Evolutionary conservation across 73 alveolate genomes (phyloP), one percentile per base, ranked within the genome.

Genomic region (Stentor coeruleus): DNA sequence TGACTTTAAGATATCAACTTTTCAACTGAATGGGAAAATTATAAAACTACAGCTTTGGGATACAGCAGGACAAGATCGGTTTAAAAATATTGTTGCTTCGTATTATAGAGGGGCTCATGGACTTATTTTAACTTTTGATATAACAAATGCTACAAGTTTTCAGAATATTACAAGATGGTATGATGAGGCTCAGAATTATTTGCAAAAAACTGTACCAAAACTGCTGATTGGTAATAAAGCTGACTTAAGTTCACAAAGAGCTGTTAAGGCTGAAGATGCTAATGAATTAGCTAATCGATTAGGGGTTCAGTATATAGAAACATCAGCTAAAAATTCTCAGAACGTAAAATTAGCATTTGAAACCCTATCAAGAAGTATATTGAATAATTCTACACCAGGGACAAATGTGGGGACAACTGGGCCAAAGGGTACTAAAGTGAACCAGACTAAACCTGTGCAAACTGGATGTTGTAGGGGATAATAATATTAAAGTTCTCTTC

Each of bases 11-110:
- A n/a, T n/a, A n/a, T n/a, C n/a, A 85, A 81, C 92, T 36, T 83
- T 96, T 26, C 92, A 95, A 83, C 84, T 96, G 55, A 89, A 90
- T 33, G 86, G 82, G 35, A 74, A 86, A 38, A 41, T 83, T 33
- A 88, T 91, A 35, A 96, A 93, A 84, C 84, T 96, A 42, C 79
- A 91, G 76, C 85, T 96, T 35, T 59, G 77, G 77, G 77, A 59
- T 28, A 59, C 77, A 59, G 77, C 40, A 6, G 77, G 77, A 38
- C 3, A 59, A 3, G 77, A 59, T 3, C 77, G 77, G 36, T 59
- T 59, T 28, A 4, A 26, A 4, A 59, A 14, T 6, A 6, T 26
- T 6, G 30, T 4, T 6, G 6, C 77, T 59, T 59, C 77, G 11
- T 14, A 59, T 59, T 59, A 28, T 6, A 6, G 77, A 59, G 77